phyloP scores from a whole-genome alignment of 768 basidiomycete species.

The Strobilomyces echinocephalus region DNA sequence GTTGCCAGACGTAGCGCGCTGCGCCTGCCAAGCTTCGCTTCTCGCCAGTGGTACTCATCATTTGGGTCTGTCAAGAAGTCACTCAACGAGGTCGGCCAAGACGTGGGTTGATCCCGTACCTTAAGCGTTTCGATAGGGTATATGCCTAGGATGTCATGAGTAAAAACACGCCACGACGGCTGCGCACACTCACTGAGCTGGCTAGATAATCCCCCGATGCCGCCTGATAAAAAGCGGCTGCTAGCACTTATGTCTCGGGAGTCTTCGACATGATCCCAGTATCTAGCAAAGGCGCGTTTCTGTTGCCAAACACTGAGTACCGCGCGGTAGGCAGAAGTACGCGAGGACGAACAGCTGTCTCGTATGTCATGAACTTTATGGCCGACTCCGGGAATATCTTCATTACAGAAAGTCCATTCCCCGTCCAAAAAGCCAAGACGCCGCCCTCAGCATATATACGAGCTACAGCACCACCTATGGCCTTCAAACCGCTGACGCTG shows the following conservation, averaged over 20 bases:
- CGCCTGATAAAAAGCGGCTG: conserved; percentile 92
- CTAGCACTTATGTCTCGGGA: conserved; percentile 82
- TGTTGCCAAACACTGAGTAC: conserved; percentile 31
- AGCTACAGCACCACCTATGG: conserved; percentile 66
- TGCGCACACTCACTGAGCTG: conserved; percentile 71
- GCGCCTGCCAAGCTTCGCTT: conserved; percentile 58
- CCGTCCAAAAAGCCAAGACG: conserved; percentile 94
- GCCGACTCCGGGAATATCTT: conserved; percentile 99
- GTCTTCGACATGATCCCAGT: conserved; percentile 90
- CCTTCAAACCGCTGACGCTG: conserved; percentile 49
- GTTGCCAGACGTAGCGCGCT: conserved; percentile 66
- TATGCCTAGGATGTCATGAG: conserved; percentile 56
- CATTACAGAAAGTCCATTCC: conserved; percentile 86
- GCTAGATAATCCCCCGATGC: conserved; percentile 90
- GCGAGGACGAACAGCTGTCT: conserved; percentile 69
- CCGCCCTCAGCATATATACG: conserved; percentile 90
- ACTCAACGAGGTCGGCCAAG: background rate
- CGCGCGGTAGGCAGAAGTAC: conserved; percentile 8
- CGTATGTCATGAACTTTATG: conserved; percentile 96
- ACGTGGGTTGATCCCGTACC: conserved; percentile 34
- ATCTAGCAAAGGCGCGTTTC: conserved; percentile 92
- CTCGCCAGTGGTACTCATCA: conserved; percentile 84
- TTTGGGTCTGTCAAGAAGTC: conserved; percentile 62
- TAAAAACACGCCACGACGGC: conserved; percentile 6
- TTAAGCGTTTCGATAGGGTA: conserved; percentile 97